Percentiles rank a stretch among this genome's conserved stretches.
These are phyloP conservation scores for Vaccinium macrocarpon DNA, from an alignment of 148 eudicot genomes.

Conservation along the genomic window DNA sequence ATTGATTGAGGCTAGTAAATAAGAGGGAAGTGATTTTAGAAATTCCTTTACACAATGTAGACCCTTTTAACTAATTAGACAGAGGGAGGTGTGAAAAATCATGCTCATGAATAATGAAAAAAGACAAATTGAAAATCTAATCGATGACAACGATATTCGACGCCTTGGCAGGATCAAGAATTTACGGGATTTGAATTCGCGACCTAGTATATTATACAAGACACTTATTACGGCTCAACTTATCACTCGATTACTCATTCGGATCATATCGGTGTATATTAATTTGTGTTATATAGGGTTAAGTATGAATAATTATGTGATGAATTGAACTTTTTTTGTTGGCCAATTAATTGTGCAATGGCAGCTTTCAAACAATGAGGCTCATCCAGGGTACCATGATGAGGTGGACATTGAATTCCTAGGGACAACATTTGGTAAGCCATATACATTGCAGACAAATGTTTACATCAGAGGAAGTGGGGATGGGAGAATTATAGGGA, in stretches of 20 bases:
- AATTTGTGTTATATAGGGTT: too few species aligned
- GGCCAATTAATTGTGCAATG: constrained; percentile 4
- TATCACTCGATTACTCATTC: neutral
- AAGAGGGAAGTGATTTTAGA: too few species aligned
- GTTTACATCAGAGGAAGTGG: constrained; percentile 91
- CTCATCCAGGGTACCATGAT: constrained; percentile 85
- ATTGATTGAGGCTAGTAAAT: too few species aligned
- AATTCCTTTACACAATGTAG: too few species aligned
- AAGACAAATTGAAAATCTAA: neutral
- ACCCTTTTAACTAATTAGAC: too few species aligned
- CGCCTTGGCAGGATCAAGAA: too few species aligned
- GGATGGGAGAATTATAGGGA: constrained; percentile 83
- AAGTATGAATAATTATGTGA: neutral
- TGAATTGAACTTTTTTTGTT: neutral
- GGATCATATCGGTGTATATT: neutral
- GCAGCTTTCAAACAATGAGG: constrained; percentile 90
- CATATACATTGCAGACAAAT: constrained; percentile 86
- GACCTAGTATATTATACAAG: neutral
- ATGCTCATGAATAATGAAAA: too few species aligned
- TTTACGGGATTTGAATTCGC: neutral
- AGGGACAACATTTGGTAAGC: constrained; percentile 88
- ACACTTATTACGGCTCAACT: neutral
- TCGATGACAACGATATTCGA: neutral
- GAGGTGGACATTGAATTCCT: constrained; percentile 95
- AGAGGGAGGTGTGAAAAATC: neutral